Percentiles rank a stretch among this genome's conserved stretches.
phyloP scores from a whole-genome alignment of 495 filamentous ascomycete species.

The Trichocladium antarcticum region DNA sequence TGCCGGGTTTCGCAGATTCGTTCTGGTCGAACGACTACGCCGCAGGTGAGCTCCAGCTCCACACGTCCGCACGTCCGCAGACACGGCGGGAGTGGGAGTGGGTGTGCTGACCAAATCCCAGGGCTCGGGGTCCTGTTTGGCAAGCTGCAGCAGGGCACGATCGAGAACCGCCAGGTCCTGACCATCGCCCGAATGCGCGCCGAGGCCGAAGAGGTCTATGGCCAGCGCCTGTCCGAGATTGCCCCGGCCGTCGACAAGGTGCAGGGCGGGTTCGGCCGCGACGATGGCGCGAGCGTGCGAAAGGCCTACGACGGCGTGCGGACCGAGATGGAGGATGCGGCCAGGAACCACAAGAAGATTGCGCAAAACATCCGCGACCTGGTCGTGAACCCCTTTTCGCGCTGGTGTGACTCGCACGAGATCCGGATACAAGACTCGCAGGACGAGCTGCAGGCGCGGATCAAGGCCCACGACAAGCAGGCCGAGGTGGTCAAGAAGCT shows the following conservation, averaged over 20 bases:
- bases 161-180: slow-evolving; percentile 89
- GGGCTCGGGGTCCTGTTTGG: slow-evolving; percentile 90
- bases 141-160: slow-evolving; percentile 91
- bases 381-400: slow-evolving; percentile 82
- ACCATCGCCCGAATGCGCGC: slow-evolving; percentile 88
- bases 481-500: slow-evolving; percentile 82
- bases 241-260: slow-evolving; percentile 71
- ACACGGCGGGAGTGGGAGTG: no score
- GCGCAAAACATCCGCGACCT: slow-evolving; percentile 91
- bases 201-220: slow-evolving; percentile 88
- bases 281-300: slow-evolving; percentile 90
- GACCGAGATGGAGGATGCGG: slow-evolving; percentile 84
- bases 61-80: not conserved
- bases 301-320: slow-evolving; percentile 97
- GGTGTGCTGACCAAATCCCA: slow-evolving; percentile 24
- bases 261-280: slow-evolving; percentile 73
- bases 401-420: slow-evolving; percentile 93
- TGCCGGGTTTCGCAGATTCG: slow-evolving; percentile 84
- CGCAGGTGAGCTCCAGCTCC: slow-evolving; percentile 46
- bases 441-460: slow-evolving; percentile 76
- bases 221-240: slow-evolving; percentile 69
- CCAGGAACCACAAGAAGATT: slow-evolving; percentile 87
- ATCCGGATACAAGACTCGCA: slow-evolving; percentile 83
- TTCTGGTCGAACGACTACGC: slow-evolving; percentile 96
- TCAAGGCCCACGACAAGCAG: slow-evolving; percentile 89